Evolutionary conservation across 768 basidiomycete genomes (phyloP).

Genomic region (Lactarius hatsudake): DNA sequence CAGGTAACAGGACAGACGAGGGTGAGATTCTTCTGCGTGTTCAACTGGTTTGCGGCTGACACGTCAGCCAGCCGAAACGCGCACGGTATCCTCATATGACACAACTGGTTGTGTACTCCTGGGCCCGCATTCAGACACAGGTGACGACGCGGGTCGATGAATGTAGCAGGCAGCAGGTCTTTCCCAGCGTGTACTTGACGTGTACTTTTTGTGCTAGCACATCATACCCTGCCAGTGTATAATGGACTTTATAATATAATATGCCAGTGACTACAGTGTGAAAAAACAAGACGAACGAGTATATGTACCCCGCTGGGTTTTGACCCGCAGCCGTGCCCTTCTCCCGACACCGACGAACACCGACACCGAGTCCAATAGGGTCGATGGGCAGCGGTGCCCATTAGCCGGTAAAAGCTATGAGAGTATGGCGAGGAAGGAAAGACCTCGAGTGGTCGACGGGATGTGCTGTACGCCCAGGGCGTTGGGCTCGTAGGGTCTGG

Average conservation of each 20-base stretch:
- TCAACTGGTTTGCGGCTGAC: background rate
- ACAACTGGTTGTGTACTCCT: background rate
- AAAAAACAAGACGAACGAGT: background rate
- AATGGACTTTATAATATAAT: background rate
- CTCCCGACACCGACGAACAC: background rate
- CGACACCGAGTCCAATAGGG: background rate
- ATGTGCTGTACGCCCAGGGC: too few relatives aligned
- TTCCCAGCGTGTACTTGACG: background rate
- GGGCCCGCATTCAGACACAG: background rate
- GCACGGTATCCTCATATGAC: background rate
- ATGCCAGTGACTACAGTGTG: background rate
- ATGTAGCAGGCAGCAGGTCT: background rate
- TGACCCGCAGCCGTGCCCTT: background rate
- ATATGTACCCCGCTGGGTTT: background rate
- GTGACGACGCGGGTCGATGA: background rate
- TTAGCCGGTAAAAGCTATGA: background rate
- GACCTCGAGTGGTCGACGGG: background rate
- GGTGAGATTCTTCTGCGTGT: background rate
- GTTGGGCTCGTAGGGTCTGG: too few relatives aligned
- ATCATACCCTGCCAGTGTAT: background rate
- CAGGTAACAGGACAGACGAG: background rate
- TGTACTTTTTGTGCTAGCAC: background rate
- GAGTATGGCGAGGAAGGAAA: background rate
- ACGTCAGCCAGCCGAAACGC: background rate
- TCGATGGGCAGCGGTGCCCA: too few relatives aligned